Evolutionary conservation across 2,329 filamentous ascomycete species (phyloP).

Genomic region (Dissoconium aciculare): DNA sequence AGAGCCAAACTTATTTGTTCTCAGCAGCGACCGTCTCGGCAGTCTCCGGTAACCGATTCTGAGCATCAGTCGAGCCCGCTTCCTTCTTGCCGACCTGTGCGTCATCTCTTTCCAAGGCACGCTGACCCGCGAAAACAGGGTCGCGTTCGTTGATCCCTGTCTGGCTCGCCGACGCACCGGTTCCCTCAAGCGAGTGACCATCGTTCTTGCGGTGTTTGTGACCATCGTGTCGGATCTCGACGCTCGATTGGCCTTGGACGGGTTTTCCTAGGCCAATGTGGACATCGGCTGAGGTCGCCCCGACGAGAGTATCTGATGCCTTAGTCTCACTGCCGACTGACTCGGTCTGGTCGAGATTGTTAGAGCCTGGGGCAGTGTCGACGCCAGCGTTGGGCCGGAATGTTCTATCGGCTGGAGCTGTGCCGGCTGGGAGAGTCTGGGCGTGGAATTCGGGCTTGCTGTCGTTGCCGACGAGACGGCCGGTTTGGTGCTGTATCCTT

Average conservation of each 20-base stretch:
- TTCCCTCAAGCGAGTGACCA: conserved; percentile 30
- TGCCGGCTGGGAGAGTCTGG: conserved; percentile 45
- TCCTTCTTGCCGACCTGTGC: conserved; percentile 22
- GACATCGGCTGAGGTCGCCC: conserved; percentile 40
- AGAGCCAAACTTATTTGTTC: conserved; percentile 4
- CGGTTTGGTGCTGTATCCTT: conserved; percentile 49
- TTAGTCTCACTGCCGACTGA: conserved; percentile 30
- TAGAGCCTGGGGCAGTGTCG: conserved; percentile 26
- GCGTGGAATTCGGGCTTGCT: conserved; percentile 47
- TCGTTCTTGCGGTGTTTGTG: conserved; percentile 28
- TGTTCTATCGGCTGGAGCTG: conserved; percentile 39
- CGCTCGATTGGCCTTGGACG: conserved; percentile 33
- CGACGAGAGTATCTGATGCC: conserved; percentile 34
- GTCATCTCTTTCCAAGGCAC: conserved; percentile 26
- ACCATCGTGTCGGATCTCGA: conserved; percentile 35
- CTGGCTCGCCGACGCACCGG: conserved; percentile 22
- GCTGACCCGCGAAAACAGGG: conserved; percentile 24
- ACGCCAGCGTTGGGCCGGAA: conserved; percentile 31
- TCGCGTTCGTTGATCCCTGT: conserved; percentile 18
- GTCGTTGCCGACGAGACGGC: conserved; percentile 46
- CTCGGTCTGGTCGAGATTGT: conserved; percentile 26
- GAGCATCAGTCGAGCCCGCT: conserved; percentile 18
- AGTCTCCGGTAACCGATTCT: conserved; percentile 24
- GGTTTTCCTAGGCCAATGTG: conserved; percentile 41
- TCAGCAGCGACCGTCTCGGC: conserved; percentile 18